Evolutionary conservation across 1,284 basidiomycete species (phyloP).

Genomic region (Malassezia pachydermatis): DNA sequence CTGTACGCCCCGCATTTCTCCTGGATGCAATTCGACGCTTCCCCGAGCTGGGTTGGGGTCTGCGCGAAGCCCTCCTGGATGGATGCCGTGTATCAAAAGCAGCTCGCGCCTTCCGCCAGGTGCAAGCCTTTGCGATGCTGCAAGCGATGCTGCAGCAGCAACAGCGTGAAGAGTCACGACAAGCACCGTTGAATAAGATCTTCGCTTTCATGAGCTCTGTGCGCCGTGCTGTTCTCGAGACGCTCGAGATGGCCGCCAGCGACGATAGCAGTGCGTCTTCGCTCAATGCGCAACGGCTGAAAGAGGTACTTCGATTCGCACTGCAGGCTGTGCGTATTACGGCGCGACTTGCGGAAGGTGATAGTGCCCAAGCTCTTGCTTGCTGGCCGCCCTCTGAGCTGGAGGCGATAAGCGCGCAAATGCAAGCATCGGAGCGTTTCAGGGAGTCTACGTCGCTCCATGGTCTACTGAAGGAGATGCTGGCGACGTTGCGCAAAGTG

Average conservation of each 20-base stretch:
- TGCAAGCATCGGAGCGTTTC: constrained; percentile 24
- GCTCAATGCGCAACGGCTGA: constrained; percentile 61
- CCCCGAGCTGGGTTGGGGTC: constrained; percentile 60
- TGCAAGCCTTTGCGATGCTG: constrained; percentile 65
- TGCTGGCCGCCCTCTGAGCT: constrained; percentile 49
- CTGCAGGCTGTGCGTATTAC: constrained; percentile 61
- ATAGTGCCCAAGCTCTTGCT: constrained; percentile 10
- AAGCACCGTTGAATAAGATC: constrained; percentile 49
- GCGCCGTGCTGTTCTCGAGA: constrained; percentile 54
- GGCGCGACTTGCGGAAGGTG: constrained; percentile 49
- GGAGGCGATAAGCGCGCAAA: constrained; percentile 16
- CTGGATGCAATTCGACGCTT: constrained; percentile 65
- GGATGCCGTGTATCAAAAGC: constrained; percentile 42
- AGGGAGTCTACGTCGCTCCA: constrained; percentile 50
- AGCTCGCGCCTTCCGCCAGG: constrained; percentile 29
- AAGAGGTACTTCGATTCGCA: constrained; percentile 67
- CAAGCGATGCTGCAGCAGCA: constrained; percentile 58
- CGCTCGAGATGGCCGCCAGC: constrained; percentile 55
- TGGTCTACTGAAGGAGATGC: constrained; percentile 54
- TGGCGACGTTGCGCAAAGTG: constrained; percentile 26
- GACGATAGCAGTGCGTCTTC: constrained; percentile 34
- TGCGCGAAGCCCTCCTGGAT: constrained; percentile 58
- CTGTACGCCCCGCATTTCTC: constrained; percentile 66
- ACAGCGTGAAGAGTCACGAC: constrained; percentile 33
- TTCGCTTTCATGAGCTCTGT: constrained; percentile 55